A percentile compares a stretch with the other conserved stretches of the same genome.
Evolutionary conservation across 345 rosid species (phyloP).

Genomic region (Linum tenue): DNA sequence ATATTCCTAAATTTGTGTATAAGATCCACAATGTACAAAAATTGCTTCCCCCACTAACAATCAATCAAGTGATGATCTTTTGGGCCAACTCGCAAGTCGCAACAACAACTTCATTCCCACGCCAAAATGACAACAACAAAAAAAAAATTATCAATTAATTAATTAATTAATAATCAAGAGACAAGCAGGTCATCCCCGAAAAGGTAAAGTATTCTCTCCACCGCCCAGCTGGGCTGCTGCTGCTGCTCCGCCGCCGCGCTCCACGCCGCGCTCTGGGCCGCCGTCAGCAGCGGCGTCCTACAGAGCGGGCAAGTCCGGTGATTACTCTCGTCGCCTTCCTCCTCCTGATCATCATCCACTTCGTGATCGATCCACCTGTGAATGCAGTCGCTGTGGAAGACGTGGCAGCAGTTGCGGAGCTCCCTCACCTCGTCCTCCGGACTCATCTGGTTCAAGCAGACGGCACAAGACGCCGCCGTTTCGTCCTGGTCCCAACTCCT

Average conservation of each 20-base stretch:
- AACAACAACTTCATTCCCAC: not conserved
- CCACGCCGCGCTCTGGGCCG: constrained; percentile 32
- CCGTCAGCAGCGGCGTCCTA: constrained; percentile 66
- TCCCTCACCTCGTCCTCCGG: constrained; percentile 64
- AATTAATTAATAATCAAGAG: not conserved
- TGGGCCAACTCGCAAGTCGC: too few species aligned
- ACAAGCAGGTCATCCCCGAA: constrained; percentile 74
- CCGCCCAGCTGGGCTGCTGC: constrained; percentile 89
- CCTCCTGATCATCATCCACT: constrained; percentile 14
- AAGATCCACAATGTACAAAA: too few species aligned
- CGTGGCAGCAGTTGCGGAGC: constrained; percentile 79
- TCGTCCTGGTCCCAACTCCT: constrained; percentile 5
- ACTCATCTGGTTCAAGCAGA: constrained; percentile 50
- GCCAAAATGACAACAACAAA: not conserved
- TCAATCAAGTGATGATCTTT: too few species aligned
- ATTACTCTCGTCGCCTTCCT: constrained; percentile 35
- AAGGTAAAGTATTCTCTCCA: constrained; percentile 71
- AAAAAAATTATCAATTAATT: not conserved
- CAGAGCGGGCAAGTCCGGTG: constrained; percentile 78
- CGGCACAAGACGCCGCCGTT: constrained; percentile 55
- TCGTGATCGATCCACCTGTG: constrained; percentile 85
- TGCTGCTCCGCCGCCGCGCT: constrained; percentile 25
- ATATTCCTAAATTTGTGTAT: too few species aligned
- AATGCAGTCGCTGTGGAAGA: constrained; percentile 79
- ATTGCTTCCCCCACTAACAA: too few species aligned